Evolutionary conservation across 176 grass and related monocot species (phyloP).

Genomic region (Aegilops speltoides): DNA sequence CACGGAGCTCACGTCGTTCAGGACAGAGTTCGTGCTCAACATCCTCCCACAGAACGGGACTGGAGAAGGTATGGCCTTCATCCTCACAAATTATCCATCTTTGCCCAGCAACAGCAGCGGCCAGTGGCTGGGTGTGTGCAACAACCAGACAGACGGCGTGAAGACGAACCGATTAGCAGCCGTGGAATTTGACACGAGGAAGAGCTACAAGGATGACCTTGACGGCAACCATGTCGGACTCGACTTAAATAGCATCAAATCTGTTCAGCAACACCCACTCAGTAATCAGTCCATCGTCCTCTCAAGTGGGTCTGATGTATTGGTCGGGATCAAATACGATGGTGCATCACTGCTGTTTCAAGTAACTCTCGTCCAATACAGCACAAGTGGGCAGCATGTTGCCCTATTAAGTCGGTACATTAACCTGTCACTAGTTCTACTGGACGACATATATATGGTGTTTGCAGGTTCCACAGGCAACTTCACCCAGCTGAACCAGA

Average conservation of each 20-base stretch:
- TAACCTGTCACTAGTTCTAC: neutral
- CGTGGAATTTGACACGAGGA: neutral
- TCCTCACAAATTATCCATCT: constrained; percentile 13
- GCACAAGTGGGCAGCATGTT: too few species aligned
- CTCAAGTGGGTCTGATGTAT: constrained; percentile 15
- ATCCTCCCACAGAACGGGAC: constrained; percentile 15
- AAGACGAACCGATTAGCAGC: neutral
- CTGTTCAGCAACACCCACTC: neutral
- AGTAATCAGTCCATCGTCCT: constrained; percentile 12
- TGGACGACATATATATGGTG: neutral
- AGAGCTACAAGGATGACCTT: neutral
- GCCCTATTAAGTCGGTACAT: neutral
- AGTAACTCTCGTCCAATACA: neutral
- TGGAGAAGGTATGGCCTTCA: constrained; percentile 28
- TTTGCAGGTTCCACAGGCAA: neutral
- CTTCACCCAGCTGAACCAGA: neutral
- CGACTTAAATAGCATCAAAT: constrained; percentile 33
- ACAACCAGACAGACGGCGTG: neutral
- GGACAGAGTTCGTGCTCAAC: constrained; percentile 41
- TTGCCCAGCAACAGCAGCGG: constrained; percentile 29
- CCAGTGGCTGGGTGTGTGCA: constrained; percentile 38
- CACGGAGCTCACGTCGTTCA: constrained; percentile 29
- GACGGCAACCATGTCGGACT: constrained; percentile 6
- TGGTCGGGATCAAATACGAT: neutral
- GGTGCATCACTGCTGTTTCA: neutral